These are phyloP conservation scores for Chrysanthemum lavandulifolium DNA, from an alignment of 129 eudicot species.

Conservation along the genomic window DNA sequence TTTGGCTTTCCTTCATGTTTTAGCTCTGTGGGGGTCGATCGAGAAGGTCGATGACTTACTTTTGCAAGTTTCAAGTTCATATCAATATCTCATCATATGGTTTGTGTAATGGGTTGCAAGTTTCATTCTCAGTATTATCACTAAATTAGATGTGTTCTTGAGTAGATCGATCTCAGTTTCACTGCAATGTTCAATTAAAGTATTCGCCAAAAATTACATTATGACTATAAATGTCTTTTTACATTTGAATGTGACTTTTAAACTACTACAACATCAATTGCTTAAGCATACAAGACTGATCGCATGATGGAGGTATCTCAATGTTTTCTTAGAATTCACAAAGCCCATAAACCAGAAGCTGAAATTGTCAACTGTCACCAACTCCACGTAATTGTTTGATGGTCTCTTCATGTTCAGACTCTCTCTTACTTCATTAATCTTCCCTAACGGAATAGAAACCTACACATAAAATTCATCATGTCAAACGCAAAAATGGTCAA, in stretches of 20 bases:
- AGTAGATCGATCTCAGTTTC: too few species aligned
- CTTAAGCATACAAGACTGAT: slow-evolving; percentile 15
- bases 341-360: slow-evolving; percentile 40
- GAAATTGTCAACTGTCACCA: slow-evolving; percentile 30
- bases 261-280: background rate
- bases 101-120: too few species aligned
- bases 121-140: too few species aligned
- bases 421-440: slow-evolving; percentile 19
- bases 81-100: too few species aligned
- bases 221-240: background rate
- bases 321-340: slow-evolving; percentile 25
- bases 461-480: background rate
- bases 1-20: too few species aligned
- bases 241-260: slow-evolving; percentile 11
- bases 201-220: too few species aligned
- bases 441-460: slow-evolving; percentile 29
- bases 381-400: slow-evolving; percentile 24
- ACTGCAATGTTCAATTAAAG: too few species aligned
- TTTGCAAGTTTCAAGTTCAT: too few species aligned
- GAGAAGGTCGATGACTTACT: too few species aligned
- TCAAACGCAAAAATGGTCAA: background rate
- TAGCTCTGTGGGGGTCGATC: too few species aligned
- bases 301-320: slow-evolving; percentile 27
- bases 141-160: too few species aligned
- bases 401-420: slow-evolving; percentile 21